A percentile compares a stretch with the other conserved stretches of the same genome.
Evolutionary conservation across 345 rosid genomes (phyloP).

Genomic region (Populus simonii): DNA sequence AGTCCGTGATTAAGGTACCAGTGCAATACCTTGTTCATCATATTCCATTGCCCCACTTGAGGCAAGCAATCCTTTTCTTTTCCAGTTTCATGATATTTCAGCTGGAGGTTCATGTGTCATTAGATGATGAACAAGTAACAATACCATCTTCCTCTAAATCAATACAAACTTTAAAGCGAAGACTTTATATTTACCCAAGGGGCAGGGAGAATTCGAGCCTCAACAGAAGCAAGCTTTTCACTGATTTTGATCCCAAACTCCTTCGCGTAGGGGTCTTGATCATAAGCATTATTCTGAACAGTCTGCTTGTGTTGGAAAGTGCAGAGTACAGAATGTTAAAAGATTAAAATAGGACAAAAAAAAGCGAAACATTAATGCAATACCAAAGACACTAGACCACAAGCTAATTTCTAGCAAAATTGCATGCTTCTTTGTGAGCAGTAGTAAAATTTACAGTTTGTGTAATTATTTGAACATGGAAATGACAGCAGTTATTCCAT

Average conservation of each 20-base stretch:
- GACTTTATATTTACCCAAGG: conserved; percentile 72
- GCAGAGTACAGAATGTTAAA: neutral
- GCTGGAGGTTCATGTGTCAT: conserved; percentile 40
- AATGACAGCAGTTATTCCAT: neutral
- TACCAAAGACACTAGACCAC: neutral
- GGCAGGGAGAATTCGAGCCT: conserved; percentile 98
- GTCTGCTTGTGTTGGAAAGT: conserved; percentile 46
- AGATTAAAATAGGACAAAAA: neutral
- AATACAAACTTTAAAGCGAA: neutral
- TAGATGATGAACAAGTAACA: conserved; percentile 9
- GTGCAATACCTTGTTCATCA: conserved; percentile 88
- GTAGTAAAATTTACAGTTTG: neutral
- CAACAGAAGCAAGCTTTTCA: conserved; percentile 87
- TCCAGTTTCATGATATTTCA: conserved; percentile 96
- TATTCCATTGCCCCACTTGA: conserved; percentile 99
- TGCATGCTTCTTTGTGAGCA: neutral
- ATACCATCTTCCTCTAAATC: neutral
- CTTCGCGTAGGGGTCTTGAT: conserved; percentile 92
- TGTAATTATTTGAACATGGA: neutral
- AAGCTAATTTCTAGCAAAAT: neutral
- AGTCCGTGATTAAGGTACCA: neutral
- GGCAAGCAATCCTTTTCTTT: conserved; percentile 97
- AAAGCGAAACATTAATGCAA: neutral
- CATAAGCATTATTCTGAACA: conserved; percentile 82
- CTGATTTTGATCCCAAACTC: conserved; percentile 95